A percentile compares a stretch with the other conserved stretches of the same genome.
Conservation (phyloP, 2,329 filamentous ascomycete species). For the Madurella fahalii region DNA sequence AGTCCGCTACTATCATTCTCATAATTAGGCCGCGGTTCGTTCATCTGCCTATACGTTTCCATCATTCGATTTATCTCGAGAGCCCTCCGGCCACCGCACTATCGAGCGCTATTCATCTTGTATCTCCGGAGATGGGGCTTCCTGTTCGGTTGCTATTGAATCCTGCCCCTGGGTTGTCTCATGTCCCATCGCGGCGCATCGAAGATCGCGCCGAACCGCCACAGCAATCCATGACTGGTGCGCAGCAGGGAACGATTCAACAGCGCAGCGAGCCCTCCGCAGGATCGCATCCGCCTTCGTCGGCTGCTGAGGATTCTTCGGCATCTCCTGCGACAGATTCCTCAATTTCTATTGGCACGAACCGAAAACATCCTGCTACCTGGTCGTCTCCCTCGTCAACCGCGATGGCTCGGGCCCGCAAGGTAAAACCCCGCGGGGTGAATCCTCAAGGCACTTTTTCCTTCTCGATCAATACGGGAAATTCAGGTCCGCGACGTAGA, state of each 20-base stretch:
- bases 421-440: not conserved
- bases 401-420: not conserved
- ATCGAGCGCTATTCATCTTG: not conserved
- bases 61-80: no score
- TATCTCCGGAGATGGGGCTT: not conserved
- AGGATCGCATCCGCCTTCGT: not conserved
- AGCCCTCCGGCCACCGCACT: no score
- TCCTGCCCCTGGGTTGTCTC: not conserved
- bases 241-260: not conserved
- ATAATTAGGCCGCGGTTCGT: no score
- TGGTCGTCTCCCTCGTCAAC: not conserved
- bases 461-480: not conserved
- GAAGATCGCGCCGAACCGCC: not conserved
- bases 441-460: not conserved
- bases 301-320: not conserved
- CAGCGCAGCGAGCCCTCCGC: no score
- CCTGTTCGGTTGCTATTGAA: not conserved
- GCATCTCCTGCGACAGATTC: not conserved
- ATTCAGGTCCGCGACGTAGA: not conserved
- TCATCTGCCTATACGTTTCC: no score
- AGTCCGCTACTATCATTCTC: no score
- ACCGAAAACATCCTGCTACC: not conserved
- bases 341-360: not conserved
- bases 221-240: not conserved
- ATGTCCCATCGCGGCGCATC: not conserved